phyloP scores from a whole-genome alignment of 768 basidiomycete species.

The Tylopilus felleus region DNA sequence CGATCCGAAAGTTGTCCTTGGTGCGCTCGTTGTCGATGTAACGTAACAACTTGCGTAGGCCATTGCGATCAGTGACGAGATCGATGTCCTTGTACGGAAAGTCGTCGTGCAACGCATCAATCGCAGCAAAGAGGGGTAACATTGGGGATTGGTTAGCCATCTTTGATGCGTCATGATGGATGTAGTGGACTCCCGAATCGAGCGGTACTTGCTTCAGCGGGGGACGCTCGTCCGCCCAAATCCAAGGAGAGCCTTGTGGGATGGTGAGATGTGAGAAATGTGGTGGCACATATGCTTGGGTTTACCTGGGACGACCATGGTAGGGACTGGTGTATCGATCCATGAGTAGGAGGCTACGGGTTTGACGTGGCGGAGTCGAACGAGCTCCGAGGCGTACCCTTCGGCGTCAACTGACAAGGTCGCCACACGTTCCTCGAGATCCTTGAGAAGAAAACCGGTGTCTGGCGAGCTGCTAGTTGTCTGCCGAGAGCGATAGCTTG shows the following conservation, averaged over 20 bases:
- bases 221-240: constrained; percentile 49
- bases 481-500: neutral
- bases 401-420: constrained; percentile 14
- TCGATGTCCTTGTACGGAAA: constrained; percentile 38
- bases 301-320: constrained; percentile 52
- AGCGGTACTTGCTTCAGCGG: constrained; percentile 52
- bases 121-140: constrained; percentile 58
- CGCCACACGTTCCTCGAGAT: constrained; percentile 17
- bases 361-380: constrained; percentile 38
- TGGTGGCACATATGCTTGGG: neutral
- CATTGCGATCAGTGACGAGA: constrained; percentile 61
- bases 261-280: neutral
- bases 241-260: constrained; percentile 52
- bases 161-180: constrained; percentile 58
- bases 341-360: constrained; percentile 55
- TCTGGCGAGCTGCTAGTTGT: neutral
- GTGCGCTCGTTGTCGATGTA: constrained; percentile 35
- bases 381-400: constrained; percentile 16
- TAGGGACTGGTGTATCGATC: constrained; percentile 40
- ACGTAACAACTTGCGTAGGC: constrained; percentile 57
- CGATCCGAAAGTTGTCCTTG: constrained; percentile 59
- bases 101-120: constrained; percentile 39
- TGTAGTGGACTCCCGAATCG: constrained; percentile 47
- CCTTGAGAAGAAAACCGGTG: constrained; percentile 20
- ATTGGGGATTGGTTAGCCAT: constrained; percentile 37